These are phyloP conservation scores for Westerdykella ornata DNA, from an alignment of 2,329 filamentous ascomycete genomes.

Conservation along the genomic window DNA sequence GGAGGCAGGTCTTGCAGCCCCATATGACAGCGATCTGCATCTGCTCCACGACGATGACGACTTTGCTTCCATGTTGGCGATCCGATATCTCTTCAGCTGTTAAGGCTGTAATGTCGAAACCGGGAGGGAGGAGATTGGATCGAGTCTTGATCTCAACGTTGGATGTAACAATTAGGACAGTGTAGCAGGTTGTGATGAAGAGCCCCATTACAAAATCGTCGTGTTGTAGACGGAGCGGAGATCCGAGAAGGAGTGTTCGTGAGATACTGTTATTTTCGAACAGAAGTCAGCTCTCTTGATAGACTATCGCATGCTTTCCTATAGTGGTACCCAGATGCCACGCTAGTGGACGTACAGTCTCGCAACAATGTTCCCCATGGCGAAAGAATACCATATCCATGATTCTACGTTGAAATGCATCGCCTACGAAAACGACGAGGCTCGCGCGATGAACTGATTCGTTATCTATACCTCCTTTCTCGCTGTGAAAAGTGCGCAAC, in stretches of 20 bases:
- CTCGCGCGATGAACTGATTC: background rate
- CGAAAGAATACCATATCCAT: slow-evolving; percentile 44
- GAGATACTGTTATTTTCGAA: slow-evolving; percentile 33
- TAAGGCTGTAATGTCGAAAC: slow-evolving; percentile 41
- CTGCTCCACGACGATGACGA: slow-evolving; percentile 50
- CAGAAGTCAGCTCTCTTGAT: background rate
- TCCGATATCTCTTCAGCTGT: slow-evolving; percentile 32
- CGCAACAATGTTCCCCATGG: slow-evolving; percentile 36
- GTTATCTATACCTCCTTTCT: background rate
- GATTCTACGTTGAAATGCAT: slow-evolving; percentile 37
- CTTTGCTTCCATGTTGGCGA: slow-evolving; percentile 37
- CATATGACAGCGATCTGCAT: slow-evolving; percentile 48
- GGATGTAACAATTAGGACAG: slow-evolving; percentile 45
- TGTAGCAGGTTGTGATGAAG: slow-evolving; percentile 46
- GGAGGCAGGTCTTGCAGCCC: slow-evolving; percentile 49
- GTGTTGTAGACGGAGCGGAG: slow-evolving; percentile 44
- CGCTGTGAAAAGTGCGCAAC: background rate
- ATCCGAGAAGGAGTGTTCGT: slow-evolving; percentile 42
- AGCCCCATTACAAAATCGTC: slow-evolving; percentile 54
- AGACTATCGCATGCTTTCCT: background rate
- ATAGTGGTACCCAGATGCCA: background rate
- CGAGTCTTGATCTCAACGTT: slow-evolving; percentile 39
- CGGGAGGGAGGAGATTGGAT: slow-evolving; percentile 42
- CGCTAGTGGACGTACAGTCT: slow-evolving; percentile 35
- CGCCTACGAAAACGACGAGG: background rate